Evolutionary conservation across 768 basidiomycete genomes (phyloP), one percentile per base, ranked within the genome.

Genomic region (Russula virescens): DNA sequence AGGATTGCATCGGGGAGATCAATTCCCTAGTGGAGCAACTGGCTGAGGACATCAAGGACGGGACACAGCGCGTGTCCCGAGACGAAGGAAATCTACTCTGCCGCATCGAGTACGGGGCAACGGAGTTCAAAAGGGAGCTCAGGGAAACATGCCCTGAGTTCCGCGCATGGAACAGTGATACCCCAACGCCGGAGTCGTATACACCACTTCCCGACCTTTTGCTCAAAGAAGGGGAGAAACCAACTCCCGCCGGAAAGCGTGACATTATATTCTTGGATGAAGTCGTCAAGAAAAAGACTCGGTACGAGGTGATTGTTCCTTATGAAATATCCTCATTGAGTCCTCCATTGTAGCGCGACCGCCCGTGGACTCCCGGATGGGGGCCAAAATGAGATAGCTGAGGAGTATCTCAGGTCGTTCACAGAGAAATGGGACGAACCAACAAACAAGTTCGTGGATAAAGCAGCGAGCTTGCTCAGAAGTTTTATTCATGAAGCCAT

Each of bases 1-100:
- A 64, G 1, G 80, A 88, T 58, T 79, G 86, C 0, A 69, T 80
- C 0, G 77, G 76, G 46, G 86, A 87, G 49, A 77, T 88, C 5
- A 70, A 79, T 0, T 69, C 66, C 0, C 68, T 81, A 1, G 66
- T 88, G 4, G 72, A 78, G n/a, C 62, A 47, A 0, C 87, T 87
- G 38, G 70, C 71, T 2, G 69, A 65, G 0, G 80, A 81, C 23
- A 68, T 89, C 0, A 68, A 72, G 4, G 65, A 43, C 13, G 76
- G 79, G 13, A 73, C 85, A 6, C 76, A 81, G 28, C 85, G 83
- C 2, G 74, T 80, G 0, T 77, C 84, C 5, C 51, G 62, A 8
- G 28, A 31, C 3, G 28, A 42, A 0, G 75, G 77, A 16, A 71
- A 75, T 21, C 5, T 66, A 4, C n/a, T 66, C 1, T 51, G 26